Base-by-base conservation (phyloP, 2,329 filamentous ascomycete genomes). In the Aspergillus nomiae region DNA sequence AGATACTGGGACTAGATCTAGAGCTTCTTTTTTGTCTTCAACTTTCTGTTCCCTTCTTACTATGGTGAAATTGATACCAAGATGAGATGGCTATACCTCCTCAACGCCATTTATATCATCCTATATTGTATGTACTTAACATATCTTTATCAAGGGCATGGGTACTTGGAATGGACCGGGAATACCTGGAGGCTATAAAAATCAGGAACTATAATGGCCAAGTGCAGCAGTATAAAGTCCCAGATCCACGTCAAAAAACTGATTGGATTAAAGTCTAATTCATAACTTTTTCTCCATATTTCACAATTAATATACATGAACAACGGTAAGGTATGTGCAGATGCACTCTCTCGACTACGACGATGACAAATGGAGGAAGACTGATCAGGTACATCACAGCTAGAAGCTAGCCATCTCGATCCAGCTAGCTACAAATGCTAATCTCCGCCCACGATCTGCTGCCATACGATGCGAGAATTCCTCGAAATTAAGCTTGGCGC, bases 391-490 rank as follows among this genome's bases (percentile, higher is more conserved):
- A 61, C 48, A 58, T 45, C 30, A n/a, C 19, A 32, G n/a, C 62
- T 67, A 87, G 73, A 89, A 86, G 74, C 83, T 83, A 70, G 86
- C 86, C 84, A 87, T 84, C 67, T 97, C 94, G 77, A 97, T 92
- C 94, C 94, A 98, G 71, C 88, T 92, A 63, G 92, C 92, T 54
- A 97, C 83, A 77, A 97, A 94, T 69, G 92, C 91, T 65, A 94
- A 83, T 59, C 89, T 81, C 73, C 88, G 87, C 28, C 87, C 86
- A 67, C 89, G 86, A 66, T 88, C 85, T n/a, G 83, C 83, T 69
- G 88, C 87, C 80, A 95, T 92, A 56, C 90, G 89, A 45, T 82
- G 81, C 71, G 92, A 89, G 77, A 98, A 96, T 77, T 98, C 95
- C 1, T 86, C 84, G 67, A 89, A 94, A 72, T 80, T 91, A 55